Evolutionary conservation across 352 stramenopile species (phyloP), one percentile per base, ranked within the genome.

Genomic region (Pythium phragmitis): DNA sequence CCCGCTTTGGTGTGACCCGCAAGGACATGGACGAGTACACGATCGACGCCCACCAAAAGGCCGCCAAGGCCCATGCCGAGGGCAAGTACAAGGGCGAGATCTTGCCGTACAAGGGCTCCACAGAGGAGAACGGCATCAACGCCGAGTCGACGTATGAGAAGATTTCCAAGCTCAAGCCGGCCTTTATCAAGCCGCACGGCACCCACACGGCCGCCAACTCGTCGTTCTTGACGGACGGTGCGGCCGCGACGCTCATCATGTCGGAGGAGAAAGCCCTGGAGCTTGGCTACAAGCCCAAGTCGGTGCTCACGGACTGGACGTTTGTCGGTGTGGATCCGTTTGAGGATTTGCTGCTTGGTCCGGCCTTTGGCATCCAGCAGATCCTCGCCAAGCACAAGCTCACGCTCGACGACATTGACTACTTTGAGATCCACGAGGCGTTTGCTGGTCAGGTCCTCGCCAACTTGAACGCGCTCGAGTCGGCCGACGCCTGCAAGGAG

Each of bases 341-440:
- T 61, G 91, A 98, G 57, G 85, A 96, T 7, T 67, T 98, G 67
- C 67, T 98, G 57, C 77, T 98, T 7, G 96, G 97, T 46, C 97
- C 97, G 8, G 98, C 97, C 11, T 99, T 98, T 73, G 97, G 81
- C 33, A 96, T 96, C 65, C 76, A 89, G 62, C 81, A 92, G 61
- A 74, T 97, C 34, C 68, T 97, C 47, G 72, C 76, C 43, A 85
- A 88, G 62, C 84, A 94, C 77, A 92, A 93, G 63, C 70, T 97
- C 45, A 96, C 77, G 79, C 69, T 90, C 63, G 92, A 91, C 61
- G 97, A 99, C 70, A 98, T 99, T 74, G 96, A 98, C 72, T 96
- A 98, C 56, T 99, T 98, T 66, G 97, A 99, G 85, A 98, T 99
- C 70, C 97, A 99, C 74, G 97, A 99, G 71, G 97, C 97, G 13